Conservation (phyloP, 495 filamentous ascomycete genomes). For the Penicillium turbatum region DNA sequence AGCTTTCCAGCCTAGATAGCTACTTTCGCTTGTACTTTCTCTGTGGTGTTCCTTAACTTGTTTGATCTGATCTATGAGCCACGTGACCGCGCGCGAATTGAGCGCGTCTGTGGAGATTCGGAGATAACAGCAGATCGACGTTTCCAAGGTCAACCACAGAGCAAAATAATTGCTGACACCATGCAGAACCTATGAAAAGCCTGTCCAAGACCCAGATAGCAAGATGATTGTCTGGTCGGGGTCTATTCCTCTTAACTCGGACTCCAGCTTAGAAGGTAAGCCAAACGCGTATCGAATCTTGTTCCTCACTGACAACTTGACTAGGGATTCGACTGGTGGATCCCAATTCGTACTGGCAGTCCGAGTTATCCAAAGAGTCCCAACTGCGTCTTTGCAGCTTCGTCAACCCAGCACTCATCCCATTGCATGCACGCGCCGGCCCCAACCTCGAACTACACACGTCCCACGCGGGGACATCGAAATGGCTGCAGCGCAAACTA, state of each 20-base stretch:
- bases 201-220: neutral
- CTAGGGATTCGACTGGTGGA: conserved; percentile 40
- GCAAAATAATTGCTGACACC: neutral
- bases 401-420: conserved; percentile 46
- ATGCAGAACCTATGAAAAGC: neutral
- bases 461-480: conserved; percentile 28
- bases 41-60: neutral
- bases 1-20: too few species aligned
- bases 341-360: conserved; percentile 36
- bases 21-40: too few species aligned
- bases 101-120: conserved; percentile 11
- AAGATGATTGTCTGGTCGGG: conserved; percentile 44
- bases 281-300: conserved; percentile 3
- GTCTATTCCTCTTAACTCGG: conserved; percentile 26
- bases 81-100: conserved; percentile 16
- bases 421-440: conserved; percentile 48
- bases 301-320: conserved; percentile 14
- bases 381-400: conserved; percentile 40
- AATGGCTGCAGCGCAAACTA: conserved; percentile 42
- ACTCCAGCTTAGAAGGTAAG: conserved; percentile 37
- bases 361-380: conserved; percentile 35
- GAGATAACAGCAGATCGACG: conserved; percentile 6
- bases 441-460: conserved; percentile 47
- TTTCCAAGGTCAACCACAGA: neutral
- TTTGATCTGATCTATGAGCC: neutral